Evolutionary conservation across 192 early-diverging fungal species (phyloP).

Genomic region (Entomortierella lignicola): DNA sequence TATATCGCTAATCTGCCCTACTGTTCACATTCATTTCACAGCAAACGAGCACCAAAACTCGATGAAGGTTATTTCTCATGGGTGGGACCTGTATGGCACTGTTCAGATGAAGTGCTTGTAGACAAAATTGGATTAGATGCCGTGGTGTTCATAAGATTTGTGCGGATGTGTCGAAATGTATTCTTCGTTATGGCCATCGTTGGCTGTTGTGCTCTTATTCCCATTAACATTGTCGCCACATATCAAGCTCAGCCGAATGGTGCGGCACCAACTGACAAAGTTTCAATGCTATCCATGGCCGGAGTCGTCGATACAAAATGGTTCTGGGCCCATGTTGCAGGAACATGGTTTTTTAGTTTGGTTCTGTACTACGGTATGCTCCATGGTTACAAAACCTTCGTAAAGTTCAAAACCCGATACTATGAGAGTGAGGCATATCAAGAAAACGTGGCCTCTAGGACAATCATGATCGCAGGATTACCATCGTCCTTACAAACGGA

Average conservation of each 20-base stretch:
- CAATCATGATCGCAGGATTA: slow-evolving; percentile 73
- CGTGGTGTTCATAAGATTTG: slow-evolving; percentile 75
- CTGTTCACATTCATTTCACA: slow-evolving; percentile 15
- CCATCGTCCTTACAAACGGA: slow-evolving; percentile 69
- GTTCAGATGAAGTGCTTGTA: slow-evolving; percentile 68
- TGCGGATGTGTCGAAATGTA: slow-evolving; percentile 69
- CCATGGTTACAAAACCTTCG: slow-evolving; percentile 64
- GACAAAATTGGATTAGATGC: slow-evolving; percentile 78
- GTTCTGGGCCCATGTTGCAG: slow-evolving; percentile 71
- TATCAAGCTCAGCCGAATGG: slow-evolving; percentile 29
- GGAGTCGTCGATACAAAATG: slow-evolving; percentile 52
- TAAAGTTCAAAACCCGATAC: slow-evolving; percentile 63
- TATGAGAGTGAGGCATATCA: slow-evolving; percentile 71
- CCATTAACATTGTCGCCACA: slow-evolving; percentile 69
- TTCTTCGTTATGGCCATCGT: slow-evolving; percentile 66
- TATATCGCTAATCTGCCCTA: background rate
- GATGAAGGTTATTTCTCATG: slow-evolving; percentile 72
- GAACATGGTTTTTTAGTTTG: slow-evolving; percentile 68
- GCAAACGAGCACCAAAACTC: slow-evolving; percentile 74
- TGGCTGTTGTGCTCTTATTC: slow-evolving; percentile 71
- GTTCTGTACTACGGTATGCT: slow-evolving; percentile 65
- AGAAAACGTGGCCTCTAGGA: slow-evolving; percentile 72
- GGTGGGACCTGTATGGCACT: slow-evolving; percentile 66
- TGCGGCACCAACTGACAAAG: slow-evolving; percentile 31
- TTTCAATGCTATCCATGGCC: slow-evolving; percentile 24